A percentile compares a stretch with the other conserved stretches of the same genome.
phyloP scores from a whole-genome alignment of 768 basidiomycete genomes.

The Leucocoprinus birnbaumii region DNA sequence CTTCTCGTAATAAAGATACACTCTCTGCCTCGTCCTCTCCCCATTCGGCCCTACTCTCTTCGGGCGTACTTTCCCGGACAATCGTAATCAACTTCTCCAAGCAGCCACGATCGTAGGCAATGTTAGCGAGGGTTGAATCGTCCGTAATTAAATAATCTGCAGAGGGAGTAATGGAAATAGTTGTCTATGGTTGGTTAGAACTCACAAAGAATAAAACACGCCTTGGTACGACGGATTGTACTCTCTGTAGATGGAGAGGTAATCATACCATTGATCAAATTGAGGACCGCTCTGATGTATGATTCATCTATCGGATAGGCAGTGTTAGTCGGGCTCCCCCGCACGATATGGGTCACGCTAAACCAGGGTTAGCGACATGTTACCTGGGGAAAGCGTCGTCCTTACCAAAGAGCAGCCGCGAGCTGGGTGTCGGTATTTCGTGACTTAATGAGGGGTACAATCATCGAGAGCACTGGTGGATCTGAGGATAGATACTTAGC shows the following conservation, averaged over 20 bases:
- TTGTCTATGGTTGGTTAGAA: constrained; percentile 10
- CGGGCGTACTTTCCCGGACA: constrained; percentile 52
- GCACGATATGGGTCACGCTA: constrained; percentile 62
- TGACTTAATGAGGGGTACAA: constrained; percentile 55
- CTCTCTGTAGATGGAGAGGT: constrained; percentile 35
- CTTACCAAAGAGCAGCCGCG: constrained; percentile 68
- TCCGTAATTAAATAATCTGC: constrained; percentile 70
- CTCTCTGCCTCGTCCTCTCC: constrained; percentile 72
- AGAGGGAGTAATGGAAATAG: background rate
- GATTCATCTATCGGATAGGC: constrained; percentile 35
- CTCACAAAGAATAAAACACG: constrained; percentile 77
- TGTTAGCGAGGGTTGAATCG: constrained; percentile 60
- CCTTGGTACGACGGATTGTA: constrained; percentile 49
- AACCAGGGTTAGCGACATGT: background rate
- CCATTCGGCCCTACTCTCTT: constrained; percentile 41
- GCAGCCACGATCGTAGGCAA: constrained; percentile 69
- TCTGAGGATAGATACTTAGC: constrained; percentile 14
- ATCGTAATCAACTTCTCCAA: constrained; percentile 52
- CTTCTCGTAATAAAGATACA: constrained; percentile 60
- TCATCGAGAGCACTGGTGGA: constrained; percentile 38
- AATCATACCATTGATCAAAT: constrained; percentile 64
- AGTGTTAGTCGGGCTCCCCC: constrained; percentile 33
- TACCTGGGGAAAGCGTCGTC: background rate
- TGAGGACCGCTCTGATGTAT: constrained; percentile 59
- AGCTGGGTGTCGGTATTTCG: constrained; percentile 61